Evolutionary conservation across 768 basidiomycete genomes (phyloP).

Genomic region (Imleria badia): DNA sequence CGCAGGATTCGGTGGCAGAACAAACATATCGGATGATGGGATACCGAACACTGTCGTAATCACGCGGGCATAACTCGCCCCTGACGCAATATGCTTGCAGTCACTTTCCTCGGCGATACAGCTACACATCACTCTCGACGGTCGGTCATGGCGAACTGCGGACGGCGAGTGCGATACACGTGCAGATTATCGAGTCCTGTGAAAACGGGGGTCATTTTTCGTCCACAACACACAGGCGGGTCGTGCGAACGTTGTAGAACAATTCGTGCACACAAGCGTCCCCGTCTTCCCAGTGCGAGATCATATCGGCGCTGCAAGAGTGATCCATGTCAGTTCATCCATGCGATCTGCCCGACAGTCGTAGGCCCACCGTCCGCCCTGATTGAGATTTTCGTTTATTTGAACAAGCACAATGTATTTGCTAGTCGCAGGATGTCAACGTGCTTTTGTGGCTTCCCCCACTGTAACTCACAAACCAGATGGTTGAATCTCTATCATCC

Average conservation of each 20-base stretch:
- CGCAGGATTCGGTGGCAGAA: conserved; percentile 19
- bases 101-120: conserved; percentile 20
- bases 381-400: conserved; percentile 80
- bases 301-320: conserved; percentile 65
- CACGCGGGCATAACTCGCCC: conserved; percentile 15
- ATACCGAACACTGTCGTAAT: conserved; percentile 19
- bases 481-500: conserved; percentile 83
- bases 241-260: conserved; percentile 65
- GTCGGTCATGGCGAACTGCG: conserved; percentile 41
- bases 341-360: neutral
- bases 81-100: conserved; percentile 21
- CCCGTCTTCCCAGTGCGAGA: conserved; percentile 86
- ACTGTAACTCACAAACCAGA: conserved; percentile 68
- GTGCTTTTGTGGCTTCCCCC: neutral
- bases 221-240: conserved; percentile 8
- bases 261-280: conserved; percentile 78
- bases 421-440: conserved; percentile 39
- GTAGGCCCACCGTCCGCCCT: conserved; percentile 72
- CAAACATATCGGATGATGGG: conserved; percentile 19
- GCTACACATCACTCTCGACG: conserved; percentile 19
- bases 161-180: conserved; percentile 62
- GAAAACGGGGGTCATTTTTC: conserved; percentile 8
- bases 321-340: conserved; percentile 2
- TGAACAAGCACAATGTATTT: conserved; percentile 88
- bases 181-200: conserved; percentile 72